Base-by-base conservation (phyloP, 495 filamentous ascomycete genomes). In the Aspergillus wentii region DNA sequence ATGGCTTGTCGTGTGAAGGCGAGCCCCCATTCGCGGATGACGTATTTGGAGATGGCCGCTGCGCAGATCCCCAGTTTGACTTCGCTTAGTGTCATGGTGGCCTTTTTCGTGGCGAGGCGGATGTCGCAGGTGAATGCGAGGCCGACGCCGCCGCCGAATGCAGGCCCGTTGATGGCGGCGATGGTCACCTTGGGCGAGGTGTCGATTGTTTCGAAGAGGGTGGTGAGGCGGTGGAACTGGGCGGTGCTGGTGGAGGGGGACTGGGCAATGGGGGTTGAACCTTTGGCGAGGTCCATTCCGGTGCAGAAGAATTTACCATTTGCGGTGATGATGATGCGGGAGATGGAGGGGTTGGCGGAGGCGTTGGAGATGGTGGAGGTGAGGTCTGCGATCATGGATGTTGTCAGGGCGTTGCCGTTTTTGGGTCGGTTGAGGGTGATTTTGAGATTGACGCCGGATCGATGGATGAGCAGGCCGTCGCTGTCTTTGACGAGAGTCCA, bases 281-380 rank as follows among this genome's bases (percentile, higher is more conserved):
- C 40, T 14, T 51, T 56, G 3, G 41, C 46, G 1, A 62, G 40
- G 20, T 68, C 62, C 61, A 65, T 62, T 10, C 66, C 64, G n/a
- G 59, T 62, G 35, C 64, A 69, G 38, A 69, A 69, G 48, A 54
- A 69, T 28, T 44, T 55, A 0, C 64, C 66, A 6, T 40, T 49
- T 0, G 51, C 57, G 0, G 49, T 57, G 7, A 69, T 43, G 20
- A 66, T 36, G 3, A 69, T 55, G 0, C 57, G 57, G 10, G 55
- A 54, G 29, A 56, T 51, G 0, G 30, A 41, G 1, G 42, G 29
- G 25, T 65, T 53, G 1, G 16, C 33, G 20, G 41, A 48, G 7
- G 48, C 49, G 0, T 33, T 29, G 10, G 44, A 35, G 13, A 66
- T 54, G 1, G 46, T 40, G 1, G 21, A 15, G 3, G 46, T 59